phyloP scores from a whole-genome alignment of 176 grass and related monocot genomes.

The Eragrostis nindensis region DNA sequence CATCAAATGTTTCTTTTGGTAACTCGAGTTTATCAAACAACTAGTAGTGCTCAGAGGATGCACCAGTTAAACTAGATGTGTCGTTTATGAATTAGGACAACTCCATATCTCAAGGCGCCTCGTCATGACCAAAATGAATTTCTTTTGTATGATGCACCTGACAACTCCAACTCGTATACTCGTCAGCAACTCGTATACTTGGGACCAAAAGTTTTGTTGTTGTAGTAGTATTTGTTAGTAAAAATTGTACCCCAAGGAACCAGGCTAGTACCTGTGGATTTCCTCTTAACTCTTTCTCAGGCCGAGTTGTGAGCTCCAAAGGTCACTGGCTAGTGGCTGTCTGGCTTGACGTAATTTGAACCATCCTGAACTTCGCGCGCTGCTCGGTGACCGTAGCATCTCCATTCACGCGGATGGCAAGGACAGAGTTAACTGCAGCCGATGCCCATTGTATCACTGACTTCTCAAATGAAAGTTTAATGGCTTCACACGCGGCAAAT shows the following conservation, averaged over 20 bases:
- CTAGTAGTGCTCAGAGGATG: not conserved
- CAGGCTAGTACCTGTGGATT: too few relatives aligned
- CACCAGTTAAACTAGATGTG: not conserved
- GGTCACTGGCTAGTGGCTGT: too few relatives aligned
- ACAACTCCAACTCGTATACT: not conserved
- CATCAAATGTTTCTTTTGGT: not conserved
- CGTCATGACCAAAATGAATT: not conserved
- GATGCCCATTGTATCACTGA: not conserved
- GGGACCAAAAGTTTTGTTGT: too few relatives aligned
- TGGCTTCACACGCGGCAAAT: not conserved
- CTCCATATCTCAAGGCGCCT: not conserved
- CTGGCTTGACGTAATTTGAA: too few relatives aligned
- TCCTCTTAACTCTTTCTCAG: too few relatives aligned
- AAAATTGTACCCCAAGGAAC: too few relatives aligned
- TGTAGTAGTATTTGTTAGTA: too few relatives aligned
- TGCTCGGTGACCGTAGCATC: not conserved
- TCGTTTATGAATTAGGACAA: not conserved
- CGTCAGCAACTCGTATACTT: not conserved
- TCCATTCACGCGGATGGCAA: constrained; percentile 9
- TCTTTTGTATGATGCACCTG: not conserved
- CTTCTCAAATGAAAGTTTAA: too few relatives aligned
- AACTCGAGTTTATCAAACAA: not conserved
- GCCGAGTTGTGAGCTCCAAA: too few relatives aligned
- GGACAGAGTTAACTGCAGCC: not conserved
- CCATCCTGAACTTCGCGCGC: not conserved